Conservation (phyloP, 2,329 filamentous ascomycete genomes). For the Fonsecaea pedrosoi region DNA sequence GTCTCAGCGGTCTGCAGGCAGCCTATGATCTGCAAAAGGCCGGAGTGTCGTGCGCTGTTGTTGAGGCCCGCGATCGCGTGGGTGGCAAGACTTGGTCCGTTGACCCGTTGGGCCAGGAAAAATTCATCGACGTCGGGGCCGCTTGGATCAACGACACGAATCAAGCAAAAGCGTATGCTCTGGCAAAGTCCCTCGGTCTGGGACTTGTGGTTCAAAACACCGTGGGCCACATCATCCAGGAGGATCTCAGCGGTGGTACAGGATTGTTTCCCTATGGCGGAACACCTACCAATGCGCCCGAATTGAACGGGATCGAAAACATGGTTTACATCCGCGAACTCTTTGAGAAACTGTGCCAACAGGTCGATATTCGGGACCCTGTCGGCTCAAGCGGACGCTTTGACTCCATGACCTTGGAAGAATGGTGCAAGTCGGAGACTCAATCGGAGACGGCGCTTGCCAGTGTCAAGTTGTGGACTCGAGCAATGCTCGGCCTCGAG, state of each 20-base stretch:
- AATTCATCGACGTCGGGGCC: slow-evolving; percentile 60
- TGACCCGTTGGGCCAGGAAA: slow-evolving; percentile 38
- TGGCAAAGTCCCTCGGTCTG: slow-evolving; percentile 45
- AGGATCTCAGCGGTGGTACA: slow-evolving; percentile 43
- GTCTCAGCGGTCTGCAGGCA: slow-evolving; percentile 49
- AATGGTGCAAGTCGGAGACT: slow-evolving; percentile 46
- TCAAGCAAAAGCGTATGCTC: slow-evolving; percentile 55
- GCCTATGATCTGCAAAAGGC: slow-evolving; percentile 44
- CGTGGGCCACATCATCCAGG: slow-evolving; percentile 52
- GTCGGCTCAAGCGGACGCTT: slow-evolving; percentile 37
- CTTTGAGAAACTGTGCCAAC: slow-evolving; percentile 50
- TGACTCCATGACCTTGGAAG: slow-evolving; percentile 50
- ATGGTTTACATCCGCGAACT: slow-evolving; percentile 47
- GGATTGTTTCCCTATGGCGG: slow-evolving; percentile 38
- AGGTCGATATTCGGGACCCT: slow-evolving; percentile 42
- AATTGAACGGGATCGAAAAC: slow-evolving; percentile 36
- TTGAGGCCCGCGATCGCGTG: slow-evolving; percentile 54
- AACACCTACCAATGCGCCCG: slow-evolving; percentile 23
- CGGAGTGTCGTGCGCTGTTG: slow-evolving; percentile 46
- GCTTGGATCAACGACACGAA: slow-evolving; percentile 67
- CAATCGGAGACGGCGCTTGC: slow-evolving; percentile 44
- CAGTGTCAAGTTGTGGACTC: slow-evolving; percentile 55
- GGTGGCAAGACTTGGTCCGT: slow-evolving; percentile 51
- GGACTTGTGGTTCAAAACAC: slow-evolving; percentile 59
- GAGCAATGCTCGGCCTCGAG: slow-evolving; percentile 60